Evolutionary conservation across 2,329 filamentous ascomycete species (phyloP).

Genomic region (Seiridium cupressi): DNA sequence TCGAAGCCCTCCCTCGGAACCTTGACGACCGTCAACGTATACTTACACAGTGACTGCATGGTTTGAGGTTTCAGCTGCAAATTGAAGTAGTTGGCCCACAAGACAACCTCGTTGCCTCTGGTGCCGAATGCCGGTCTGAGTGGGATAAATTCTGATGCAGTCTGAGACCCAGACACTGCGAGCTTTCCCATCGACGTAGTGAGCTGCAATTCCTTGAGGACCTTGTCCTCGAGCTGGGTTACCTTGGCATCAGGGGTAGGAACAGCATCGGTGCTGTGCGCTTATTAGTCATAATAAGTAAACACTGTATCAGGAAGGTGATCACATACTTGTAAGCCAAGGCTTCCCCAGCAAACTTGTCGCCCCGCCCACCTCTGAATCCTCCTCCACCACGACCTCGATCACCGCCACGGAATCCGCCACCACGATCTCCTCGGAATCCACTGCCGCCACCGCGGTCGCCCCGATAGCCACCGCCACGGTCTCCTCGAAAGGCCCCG

Average conservation of each 20-base stretch:
- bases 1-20: not conserved
- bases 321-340: conserved; percentile 29
- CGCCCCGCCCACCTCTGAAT: conserved; percentile 14
- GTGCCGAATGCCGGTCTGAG: conserved; percentile 48
- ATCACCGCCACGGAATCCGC: conserved; percentile 11
- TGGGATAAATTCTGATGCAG: conserved; percentile 32
- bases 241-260: conserved; percentile 27
- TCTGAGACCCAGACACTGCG: conserved; percentile 18
- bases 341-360: conserved; percentile 20
- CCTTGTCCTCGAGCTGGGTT: conserved; percentile 38
- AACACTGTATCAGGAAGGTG: too few species aligned
- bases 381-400: conserved; percentile 16
- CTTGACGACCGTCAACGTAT: conserved; percentile 37
- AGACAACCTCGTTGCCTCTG: conserved; percentile 35
- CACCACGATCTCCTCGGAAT: conserved; percentile 16
- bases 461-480: conserved; percentile 10
- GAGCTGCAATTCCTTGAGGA: conserved; percentile 33
- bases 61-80: conserved; percentile 33
- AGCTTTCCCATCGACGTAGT: conserved; percentile 35
- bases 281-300: too few species aligned
- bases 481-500: conserved; percentile 4
- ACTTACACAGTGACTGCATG: conserved; percentile 37
- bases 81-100: conserved; percentile 57
- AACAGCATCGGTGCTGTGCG: conserved; percentile 9
- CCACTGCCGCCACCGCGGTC: conserved; percentile 13